Conservation (phyloP, 805 yeast species). For the Lachancea quebecensis region DNA sequence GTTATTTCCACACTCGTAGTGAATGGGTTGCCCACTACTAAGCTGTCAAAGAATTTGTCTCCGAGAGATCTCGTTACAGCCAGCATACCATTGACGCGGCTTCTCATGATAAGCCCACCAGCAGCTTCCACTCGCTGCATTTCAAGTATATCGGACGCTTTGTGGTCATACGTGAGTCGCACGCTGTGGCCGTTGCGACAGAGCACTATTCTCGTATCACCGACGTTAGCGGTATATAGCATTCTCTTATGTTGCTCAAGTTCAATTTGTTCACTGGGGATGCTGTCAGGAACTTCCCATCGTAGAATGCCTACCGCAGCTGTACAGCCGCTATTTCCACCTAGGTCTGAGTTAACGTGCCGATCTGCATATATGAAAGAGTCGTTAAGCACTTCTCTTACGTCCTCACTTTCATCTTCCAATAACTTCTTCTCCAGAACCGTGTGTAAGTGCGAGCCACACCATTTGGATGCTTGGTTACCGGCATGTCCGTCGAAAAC, state of each 20-base stretch:
- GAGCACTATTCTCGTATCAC: conserved; percentile 82
- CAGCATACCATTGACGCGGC: conserved; percentile 89
- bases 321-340: conserved; percentile 84
- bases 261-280: conserved; percentile 20
- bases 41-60: conserved; percentile 83
- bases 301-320: conserved; percentile 89
- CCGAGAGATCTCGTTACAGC: conserved; percentile 94
- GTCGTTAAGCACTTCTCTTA: conserved; percentile 58
- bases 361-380: conserved; percentile 74
- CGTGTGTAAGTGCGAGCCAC: conserved; percentile 78
- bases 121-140: conserved; percentile 62
- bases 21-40: conserved; percentile 85
- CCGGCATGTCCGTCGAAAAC: conserved; percentile 98
- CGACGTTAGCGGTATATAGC: conserved; percentile 91
- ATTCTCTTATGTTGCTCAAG: conserved; percentile 51
- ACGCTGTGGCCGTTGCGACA: conserved; percentile 68
- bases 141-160: conserved; percentile 78
- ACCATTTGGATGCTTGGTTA: conserved; percentile 85
- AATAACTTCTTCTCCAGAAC: conserved; percentile 54
- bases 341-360: conserved; percentile 49
- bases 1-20: conserved; percentile 80
- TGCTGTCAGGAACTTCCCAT: conserved; percentile 56
- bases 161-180: conserved; percentile 86
- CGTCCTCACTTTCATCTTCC: conserved; percentile 41
- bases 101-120: conserved; percentile 86